Conservation (phyloP, 805 yeast genomes). For the Wickerhamiella brachini region DNA sequence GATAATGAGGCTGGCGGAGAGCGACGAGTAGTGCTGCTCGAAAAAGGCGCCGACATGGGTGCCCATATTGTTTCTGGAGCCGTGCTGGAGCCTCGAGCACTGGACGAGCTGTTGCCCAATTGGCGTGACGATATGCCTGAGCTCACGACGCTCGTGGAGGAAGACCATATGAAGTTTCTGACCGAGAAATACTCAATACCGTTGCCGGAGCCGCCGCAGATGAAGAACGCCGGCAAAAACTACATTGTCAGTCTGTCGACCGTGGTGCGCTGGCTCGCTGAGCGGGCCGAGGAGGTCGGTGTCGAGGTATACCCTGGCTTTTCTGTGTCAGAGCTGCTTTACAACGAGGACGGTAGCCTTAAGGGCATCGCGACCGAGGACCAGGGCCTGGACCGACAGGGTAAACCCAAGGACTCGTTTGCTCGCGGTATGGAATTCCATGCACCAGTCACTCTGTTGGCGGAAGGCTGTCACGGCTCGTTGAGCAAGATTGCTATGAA, state of each 20-base stretch:
- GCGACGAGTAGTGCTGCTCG: conserved; percentile 75
- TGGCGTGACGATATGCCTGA: conserved; percentile 36
- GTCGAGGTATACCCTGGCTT: conserved; percentile 90
- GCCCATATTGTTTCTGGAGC: conserved; percentile 90
- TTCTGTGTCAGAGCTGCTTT: conserved; percentile 67
- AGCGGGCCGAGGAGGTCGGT: conserved; percentile 83
- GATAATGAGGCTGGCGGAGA: conserved; percentile 58
- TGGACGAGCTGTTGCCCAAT: conserved; percentile 70
- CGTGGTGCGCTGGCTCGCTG: conserved; percentile 70
- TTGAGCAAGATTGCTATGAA: conserved; percentile 63
- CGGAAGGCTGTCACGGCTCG: conserved; percentile 99
- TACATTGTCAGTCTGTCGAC: conserved; percentile 73
- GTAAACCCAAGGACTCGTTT: conserved; percentile 66
- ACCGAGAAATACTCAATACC: conserved; percentile 48
- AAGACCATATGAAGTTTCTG: conserved; percentile 60
- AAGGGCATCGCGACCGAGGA: conserved; percentile 91
- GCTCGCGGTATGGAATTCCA: conserved; percentile 97
- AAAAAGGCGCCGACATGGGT: conserved; percentile 89
- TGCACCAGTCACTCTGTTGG: conserved; percentile 75
- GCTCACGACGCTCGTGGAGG: conserved; percentile 56
- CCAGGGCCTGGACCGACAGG: conserved; percentile 67
- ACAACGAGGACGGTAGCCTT: conserved; percentile 43
- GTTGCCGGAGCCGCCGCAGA: conserved; percentile 87
- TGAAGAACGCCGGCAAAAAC: conserved; percentile 68
- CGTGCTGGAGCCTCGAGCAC: conserved; percentile 78